Conservation (phyloP, 106 monocot species). For the Dendrobium chrysotoxum region DNA sequence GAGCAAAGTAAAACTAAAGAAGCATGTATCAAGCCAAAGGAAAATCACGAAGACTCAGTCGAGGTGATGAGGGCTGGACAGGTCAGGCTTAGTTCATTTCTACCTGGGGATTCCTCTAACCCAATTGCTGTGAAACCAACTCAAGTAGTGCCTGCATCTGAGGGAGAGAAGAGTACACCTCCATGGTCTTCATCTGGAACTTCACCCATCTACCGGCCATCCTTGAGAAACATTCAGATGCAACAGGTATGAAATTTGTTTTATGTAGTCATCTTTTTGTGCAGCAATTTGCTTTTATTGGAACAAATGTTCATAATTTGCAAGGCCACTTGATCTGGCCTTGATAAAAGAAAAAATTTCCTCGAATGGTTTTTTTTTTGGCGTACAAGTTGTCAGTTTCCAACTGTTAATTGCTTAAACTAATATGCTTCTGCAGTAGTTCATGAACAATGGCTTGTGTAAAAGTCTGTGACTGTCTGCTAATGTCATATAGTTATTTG, state of each 20-base stretch:
- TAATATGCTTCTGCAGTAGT: no score
- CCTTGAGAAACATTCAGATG: conserved; percentile 89
- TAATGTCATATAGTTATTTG: no score
- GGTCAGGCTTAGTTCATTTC: conserved; percentile 43
- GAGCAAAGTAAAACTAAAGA: conserved; percentile 72
- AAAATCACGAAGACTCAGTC: conserved; percentile 15
- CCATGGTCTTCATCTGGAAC: conserved; percentile 72
- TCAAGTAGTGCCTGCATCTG: conserved; percentile 19
- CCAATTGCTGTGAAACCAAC: conserved; percentile 47
- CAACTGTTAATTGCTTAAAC: not conserved
- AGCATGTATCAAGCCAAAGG: conserved; percentile 18
- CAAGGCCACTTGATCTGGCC: no score
- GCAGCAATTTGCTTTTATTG: not conserved
- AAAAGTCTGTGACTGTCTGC: no score
- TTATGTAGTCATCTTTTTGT: conserved; percentile 1
- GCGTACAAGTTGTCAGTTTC: not conserved
- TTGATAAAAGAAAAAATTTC: no score
- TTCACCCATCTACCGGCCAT: conserved; percentile 62
- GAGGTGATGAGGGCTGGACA: conserved; percentile 25
- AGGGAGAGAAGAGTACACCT: conserved; percentile 70
- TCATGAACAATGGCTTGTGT: no score
- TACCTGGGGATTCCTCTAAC: conserved; percentile 26
- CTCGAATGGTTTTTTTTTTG: not conserved
- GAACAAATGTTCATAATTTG: not conserved
- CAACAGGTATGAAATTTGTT: conserved; percentile 61